Percentiles rank a stretch among this genome's conserved stretches.
These are phyloP conservation scores for Brachypodium distachyon DNA, from an alignment of 202 grass and related monocot genomes.

Conservation along the genomic window DNA sequence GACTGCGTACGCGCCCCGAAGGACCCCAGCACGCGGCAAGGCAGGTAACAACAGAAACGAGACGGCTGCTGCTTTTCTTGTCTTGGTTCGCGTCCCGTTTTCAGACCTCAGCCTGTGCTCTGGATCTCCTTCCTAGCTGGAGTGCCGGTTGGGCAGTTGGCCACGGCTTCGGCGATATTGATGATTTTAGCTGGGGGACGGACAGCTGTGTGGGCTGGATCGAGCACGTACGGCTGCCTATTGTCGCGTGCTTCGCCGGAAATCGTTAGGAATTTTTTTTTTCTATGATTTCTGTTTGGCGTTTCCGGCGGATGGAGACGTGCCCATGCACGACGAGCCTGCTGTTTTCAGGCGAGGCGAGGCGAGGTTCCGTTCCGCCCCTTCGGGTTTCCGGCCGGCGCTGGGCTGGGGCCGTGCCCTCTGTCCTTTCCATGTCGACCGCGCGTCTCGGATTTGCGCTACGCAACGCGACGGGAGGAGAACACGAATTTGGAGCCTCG, in stretches of 20 bases:
- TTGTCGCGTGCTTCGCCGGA: not conserved
- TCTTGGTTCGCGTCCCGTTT: too few species aligned
- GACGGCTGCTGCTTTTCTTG: too few species aligned
- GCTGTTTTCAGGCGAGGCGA: slow-evolving; percentile 1
- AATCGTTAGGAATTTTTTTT: not conserved
- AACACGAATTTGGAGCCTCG: not conserved
- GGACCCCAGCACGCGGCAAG: too few species aligned
- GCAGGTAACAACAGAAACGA: too few species aligned
- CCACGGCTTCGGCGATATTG: not conserved
- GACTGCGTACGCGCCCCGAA: too few species aligned
- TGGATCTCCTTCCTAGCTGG: not conserved
- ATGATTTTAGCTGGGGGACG: not conserved
- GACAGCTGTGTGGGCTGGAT: not conserved
- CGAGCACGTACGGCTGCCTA: not conserved
- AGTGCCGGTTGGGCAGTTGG: not conserved
- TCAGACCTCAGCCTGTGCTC: not conserved
- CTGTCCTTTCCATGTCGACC: not conserved
- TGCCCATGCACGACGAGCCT: not conserved
- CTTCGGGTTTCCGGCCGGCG: not conserved
- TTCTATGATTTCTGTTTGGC: too few species aligned
- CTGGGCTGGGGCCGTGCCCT: too few species aligned
- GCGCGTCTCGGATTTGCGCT: too few species aligned
- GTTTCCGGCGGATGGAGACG: not conserved
- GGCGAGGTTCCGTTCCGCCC: too few species aligned
- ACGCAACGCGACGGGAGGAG: not conserved